Conservation (phyloP, 2,329 filamentous ascomycete species). For the Botryotinia narcissicola region DNA sequence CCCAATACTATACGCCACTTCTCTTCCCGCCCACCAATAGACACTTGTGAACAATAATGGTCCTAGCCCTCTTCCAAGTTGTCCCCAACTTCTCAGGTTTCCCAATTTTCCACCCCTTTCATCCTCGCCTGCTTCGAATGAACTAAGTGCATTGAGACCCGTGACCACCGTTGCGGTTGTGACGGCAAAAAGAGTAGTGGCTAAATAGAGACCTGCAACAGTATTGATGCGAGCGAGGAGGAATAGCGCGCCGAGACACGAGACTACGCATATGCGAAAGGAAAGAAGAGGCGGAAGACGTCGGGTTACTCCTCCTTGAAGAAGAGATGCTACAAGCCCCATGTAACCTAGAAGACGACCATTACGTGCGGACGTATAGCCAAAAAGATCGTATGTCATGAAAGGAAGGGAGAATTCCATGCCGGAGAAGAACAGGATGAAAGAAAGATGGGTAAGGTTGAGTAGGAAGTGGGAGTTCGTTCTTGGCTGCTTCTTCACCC, state of each 20-base stretch:
- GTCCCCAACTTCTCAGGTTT: constrained; percentile 76
- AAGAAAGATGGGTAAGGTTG: constrained; percentile 82
- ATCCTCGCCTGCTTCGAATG: constrained; percentile 76
- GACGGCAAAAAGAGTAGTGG: constrained; percentile 79
- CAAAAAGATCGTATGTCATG: constrained; percentile 93
- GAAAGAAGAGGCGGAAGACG: constrained; percentile 77
- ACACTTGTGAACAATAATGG: constrained; percentile 89
- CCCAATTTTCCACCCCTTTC: constrained; percentile 88
- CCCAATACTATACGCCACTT: constrained; percentile 79
- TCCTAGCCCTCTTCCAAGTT: constrained; percentile 82
- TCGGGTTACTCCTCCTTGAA: constrained; percentile 89
- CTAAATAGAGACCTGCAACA: constrained; percentile 70
- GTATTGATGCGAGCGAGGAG: constrained; percentile 70
- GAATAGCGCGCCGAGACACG: constrained; percentile 77
- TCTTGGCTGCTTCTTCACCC: constrained; percentile 29
- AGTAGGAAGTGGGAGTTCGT: constrained; percentile 84
- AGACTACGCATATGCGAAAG: constrained; percentile 73
- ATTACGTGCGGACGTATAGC: constrained; percentile 74
- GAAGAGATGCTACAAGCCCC: constrained; percentile 83
- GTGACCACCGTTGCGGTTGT: constrained; percentile 96
- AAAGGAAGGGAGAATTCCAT: constrained; percentile 98
- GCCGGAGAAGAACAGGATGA: constrained; percentile 94
- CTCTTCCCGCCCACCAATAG: constrained; percentile 97
- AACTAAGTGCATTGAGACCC: constrained; percentile 85
- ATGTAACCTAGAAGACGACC: constrained; percentile 87